Evolutionary conservation across 164 flowering plant species (phyloP).

Genomic region (Stephania yunnanensis): DNA sequence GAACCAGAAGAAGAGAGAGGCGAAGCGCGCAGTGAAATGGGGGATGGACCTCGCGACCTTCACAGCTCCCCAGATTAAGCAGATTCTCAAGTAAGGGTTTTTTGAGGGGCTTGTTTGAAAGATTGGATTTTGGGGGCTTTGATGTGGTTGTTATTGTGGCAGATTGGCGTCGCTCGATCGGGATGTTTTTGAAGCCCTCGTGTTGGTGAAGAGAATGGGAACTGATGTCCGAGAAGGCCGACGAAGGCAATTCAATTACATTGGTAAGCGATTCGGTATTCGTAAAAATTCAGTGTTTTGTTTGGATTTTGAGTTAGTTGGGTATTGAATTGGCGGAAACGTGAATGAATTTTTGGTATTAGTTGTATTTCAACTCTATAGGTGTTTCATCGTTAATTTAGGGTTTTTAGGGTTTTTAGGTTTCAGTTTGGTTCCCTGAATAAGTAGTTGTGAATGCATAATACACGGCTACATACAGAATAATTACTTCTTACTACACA

Average conservation of each 20-base stretch:
- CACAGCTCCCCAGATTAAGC: slow-evolving; percentile 66
- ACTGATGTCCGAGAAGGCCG: slow-evolving; percentile 81
- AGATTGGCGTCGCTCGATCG: slow-evolving; percentile 59
- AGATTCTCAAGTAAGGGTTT: slow-evolving; percentile 49
- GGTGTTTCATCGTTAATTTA: neutral
- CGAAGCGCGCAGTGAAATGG: slow-evolving; percentile 75
- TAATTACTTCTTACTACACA: no score
- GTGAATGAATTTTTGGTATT: neutral
- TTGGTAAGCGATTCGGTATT: slow-evolving; percentile 33
- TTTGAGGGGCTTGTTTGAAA: neutral
- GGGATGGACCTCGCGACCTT: slow-evolving; percentile 84
- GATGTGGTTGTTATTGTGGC: slow-evolving; percentile 8
- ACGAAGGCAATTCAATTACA: slow-evolving; percentile 75
- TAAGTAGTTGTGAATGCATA: no score
- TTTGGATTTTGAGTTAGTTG: neutral
- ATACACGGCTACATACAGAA: no score
- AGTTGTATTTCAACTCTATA: neutral
- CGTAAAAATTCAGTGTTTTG: neutral
- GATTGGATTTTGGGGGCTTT: neutral
- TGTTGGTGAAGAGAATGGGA: slow-evolving; percentile 67
- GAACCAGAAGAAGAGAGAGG: slow-evolving; percentile 77
- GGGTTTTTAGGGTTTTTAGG: neutral
- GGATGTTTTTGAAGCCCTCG: slow-evolving; percentile 70
- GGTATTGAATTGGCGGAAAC: neutral
- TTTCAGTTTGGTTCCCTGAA: neutral